phyloP scores from a whole-genome alignment of 129 eudicot species.

The Daucus carota region DH1_v3.0 NC_030382.2:50857501-50858000 shows the following conservation, averaged over 20 bases:
- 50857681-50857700: conserved; percentile 77
- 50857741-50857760: conserved; percentile 75
- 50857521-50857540: neutral
- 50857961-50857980: conserved; percentile 56
- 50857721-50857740: conserved; percentile 63
- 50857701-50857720: conserved; percentile 58
- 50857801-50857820: conserved; percentile 80
- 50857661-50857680: neutral
- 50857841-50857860: conserved; percentile 52
- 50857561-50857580: conserved; percentile 2
- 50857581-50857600: neutral
- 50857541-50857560: neutral
- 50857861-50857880: conserved; percentile 71
- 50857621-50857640: neutral
- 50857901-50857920: conserved; percentile 87
- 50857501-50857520: conserved; percentile 2
- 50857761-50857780: conserved; percentile 48
- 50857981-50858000: conserved; percentile 77
- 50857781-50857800: conserved; percentile 59
- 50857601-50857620: neutral
- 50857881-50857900: conserved; percentile 81
- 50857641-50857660: neutral
- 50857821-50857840: conserved; percentile 62
- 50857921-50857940: conserved; percentile 76
- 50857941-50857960: conserved; percentile 83